Base-by-base conservation (phyloP, 169 alveolate species). In the Amoebophrya sp. region DNA sequence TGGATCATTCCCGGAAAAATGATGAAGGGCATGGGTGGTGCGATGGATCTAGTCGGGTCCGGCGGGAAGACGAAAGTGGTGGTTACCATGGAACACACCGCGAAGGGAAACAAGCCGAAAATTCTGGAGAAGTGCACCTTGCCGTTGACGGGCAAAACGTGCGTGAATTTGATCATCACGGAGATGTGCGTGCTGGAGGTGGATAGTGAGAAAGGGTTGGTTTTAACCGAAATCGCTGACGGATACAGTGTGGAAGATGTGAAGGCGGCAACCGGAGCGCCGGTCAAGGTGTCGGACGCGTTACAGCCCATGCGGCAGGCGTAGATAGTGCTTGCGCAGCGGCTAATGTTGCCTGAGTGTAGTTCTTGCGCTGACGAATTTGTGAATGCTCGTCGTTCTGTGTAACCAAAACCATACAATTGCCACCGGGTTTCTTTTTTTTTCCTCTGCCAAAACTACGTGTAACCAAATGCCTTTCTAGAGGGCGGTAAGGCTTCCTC, bases 11-110 rank as follows among this genome's bases (percentile, higher is more conserved):
- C 83, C 32, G 32, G 32, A 7, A 66, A 66, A 25, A 66, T 66
- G 83, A 66, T 66, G 83, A 66, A 66, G 35, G 83, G 83, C 12
- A 66, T 66, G 83, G 83, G 83, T n/a, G 83, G 83, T 25, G 83
- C 83, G 32, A 66, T 66, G 83, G 83, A 66, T 25, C 18, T 66
- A 25, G 83, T 66, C 83, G 83, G 83, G 32, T 25, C 39, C 35
- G 83, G 83, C 12, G 18, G 18, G 32, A 2, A 25, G 10, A n/a
- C n/a, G n/a, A n/a, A n/a, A n/a, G 83, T 66, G 35, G 83, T 66
- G 35, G 83, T 66, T 25, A 66, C 83, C 35, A 66, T 66, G 83
- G 83, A 66, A 25, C 83, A 66, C 83, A 66, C 83, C 32, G 83
- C 83, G 29, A 66, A 66, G 83, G 83, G 83, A 66, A n/a, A n/a